Evolutionary conservation across 192 early-diverging fungal species (phyloP).

Genomic region (Spizellomyces sp.): DNA sequence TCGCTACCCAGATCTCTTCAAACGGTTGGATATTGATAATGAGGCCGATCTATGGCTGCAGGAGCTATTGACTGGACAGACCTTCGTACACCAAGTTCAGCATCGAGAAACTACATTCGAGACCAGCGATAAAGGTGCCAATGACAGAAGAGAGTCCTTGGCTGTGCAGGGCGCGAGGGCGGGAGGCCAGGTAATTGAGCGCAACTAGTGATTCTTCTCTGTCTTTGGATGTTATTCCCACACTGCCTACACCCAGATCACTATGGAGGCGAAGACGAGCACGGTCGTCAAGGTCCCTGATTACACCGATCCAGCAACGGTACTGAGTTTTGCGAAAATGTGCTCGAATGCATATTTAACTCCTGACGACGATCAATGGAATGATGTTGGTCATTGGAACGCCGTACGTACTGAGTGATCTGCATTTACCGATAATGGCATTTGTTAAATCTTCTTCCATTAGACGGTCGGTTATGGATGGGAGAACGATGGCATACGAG

Average conservation of each 20-base stretch:
- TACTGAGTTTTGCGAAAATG: slow-evolving; percentile 78
- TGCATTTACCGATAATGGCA: too few species aligned
- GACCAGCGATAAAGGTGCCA: neutral
- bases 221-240: too few species aligned
- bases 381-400: slow-evolving; percentile 28
- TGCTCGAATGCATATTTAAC: slow-evolving; percentile 83
- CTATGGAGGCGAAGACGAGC: too few species aligned
- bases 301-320: slow-evolving; percentile 68
- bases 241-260: too few species aligned
- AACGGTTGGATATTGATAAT: slow-evolving; percentile 1
- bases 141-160: too few species aligned
- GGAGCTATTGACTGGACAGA: neutral
- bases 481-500: slow-evolving; percentile 59
- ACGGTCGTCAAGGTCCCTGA: slow-evolving; percentile 56
- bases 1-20: slow-evolving; percentile 6
- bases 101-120: neutral
- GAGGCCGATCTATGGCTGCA: neutral
- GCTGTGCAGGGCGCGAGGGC: too few species aligned
- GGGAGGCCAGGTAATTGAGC: too few species aligned
- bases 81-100: neutral
- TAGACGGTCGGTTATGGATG: slow-evolving; percentile 39
- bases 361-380: slow-evolving; percentile 39
- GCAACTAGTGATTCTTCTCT: too few species aligned
- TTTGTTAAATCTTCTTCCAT: too few species aligned
- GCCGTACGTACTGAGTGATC: neutral